Conservation (phyloP, 352 stramenopile species). For the Poterioochromonas sp. region DNA sequence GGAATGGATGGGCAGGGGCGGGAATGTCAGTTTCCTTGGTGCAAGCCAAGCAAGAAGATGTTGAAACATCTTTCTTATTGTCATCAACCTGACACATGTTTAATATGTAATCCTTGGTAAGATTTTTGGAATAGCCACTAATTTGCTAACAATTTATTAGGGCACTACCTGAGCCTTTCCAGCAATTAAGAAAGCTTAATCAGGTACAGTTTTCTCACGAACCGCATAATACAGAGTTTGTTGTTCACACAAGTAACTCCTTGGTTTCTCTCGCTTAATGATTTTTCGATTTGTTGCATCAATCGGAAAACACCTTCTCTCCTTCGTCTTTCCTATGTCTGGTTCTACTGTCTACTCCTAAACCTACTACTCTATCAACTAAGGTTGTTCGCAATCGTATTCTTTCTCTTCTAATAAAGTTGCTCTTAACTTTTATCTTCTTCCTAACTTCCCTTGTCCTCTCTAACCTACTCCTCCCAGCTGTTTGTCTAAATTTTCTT, state of each 20-base stretch:
- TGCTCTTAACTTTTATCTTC: too few species aligned
- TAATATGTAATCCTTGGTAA: conserved; percentile 40
- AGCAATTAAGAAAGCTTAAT: neutral
- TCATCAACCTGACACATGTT: conserved; percentile 35
- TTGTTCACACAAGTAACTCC: neutral
- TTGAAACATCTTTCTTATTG: conserved; percentile 44
- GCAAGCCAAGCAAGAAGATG: conserved; percentile 43
- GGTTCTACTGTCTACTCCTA: neutral
- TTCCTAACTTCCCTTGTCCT: too few species aligned
- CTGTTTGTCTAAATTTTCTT: too few species aligned
- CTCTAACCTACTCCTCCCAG: too few species aligned
- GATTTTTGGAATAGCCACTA: too few species aligned
- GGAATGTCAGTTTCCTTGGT: conserved; percentile 43
- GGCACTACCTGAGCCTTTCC: neutral
- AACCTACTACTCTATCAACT: neutral
- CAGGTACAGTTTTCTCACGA: neutral
- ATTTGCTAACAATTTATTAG: too few species aligned
- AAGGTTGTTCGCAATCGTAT: neutral
- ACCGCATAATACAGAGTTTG: neutral
- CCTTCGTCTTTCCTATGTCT: neutral
- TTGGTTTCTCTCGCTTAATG: neutral
- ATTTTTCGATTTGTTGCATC: neutral
- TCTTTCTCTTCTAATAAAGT: neutral
- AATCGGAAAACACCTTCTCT: neutral
- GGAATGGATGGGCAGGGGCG: conserved; percentile 30